Evolutionary conservation across 2,329 filamentous ascomycete genomes (phyloP).

Genomic region (Penicillium oxalicum): DNA sequence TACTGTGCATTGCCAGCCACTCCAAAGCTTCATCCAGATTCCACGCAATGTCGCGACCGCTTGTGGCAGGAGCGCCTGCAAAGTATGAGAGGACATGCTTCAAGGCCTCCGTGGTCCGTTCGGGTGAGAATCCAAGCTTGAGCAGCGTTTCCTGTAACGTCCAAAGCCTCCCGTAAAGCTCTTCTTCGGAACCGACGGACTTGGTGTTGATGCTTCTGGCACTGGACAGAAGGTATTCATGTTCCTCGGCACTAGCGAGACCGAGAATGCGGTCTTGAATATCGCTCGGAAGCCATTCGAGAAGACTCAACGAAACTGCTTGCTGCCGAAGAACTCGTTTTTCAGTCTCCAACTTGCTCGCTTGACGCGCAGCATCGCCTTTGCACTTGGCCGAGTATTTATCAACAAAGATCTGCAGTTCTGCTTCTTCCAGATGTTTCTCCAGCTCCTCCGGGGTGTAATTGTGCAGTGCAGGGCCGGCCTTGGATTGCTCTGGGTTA

Average conservation of each 20-base stretch:
- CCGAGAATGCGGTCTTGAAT: slow-evolving; percentile 71
- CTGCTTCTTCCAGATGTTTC: slow-evolving; percentile 79
- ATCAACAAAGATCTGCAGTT: slow-evolving; percentile 80
- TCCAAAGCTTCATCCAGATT: slow-evolving; percentile 82
- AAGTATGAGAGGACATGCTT: slow-evolving; percentile 62
- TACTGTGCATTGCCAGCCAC: slow-evolving; percentile 77
- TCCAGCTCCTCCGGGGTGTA: slow-evolving; percentile 86
- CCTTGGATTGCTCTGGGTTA: slow-evolving; percentile 11
- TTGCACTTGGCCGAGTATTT: slow-evolving; percentile 73
- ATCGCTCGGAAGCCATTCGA: slow-evolving; percentile 74
- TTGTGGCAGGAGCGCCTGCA: slow-evolving; percentile 50
- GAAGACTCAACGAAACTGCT: slow-evolving; percentile 65
- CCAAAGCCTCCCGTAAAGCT: slow-evolving; percentile 75
- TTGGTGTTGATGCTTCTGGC: slow-evolving; percentile 25
- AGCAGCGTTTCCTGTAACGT: slow-evolving; percentile 68
- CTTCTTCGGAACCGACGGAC: slow-evolving; percentile 60
- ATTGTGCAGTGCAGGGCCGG: slow-evolving; percentile 41
- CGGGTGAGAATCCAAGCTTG: slow-evolving; percentile 61
- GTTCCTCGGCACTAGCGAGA: slow-evolving; percentile 44
- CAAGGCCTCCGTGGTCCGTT: slow-evolving; percentile 59
- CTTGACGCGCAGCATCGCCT: slow-evolving; percentile 71
- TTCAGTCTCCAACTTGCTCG: slow-evolving; percentile 74
- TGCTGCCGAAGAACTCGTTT: slow-evolving; percentile 73
- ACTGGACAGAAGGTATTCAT: slow-evolving; percentile 31
- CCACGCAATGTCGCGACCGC: slow-evolving; percentile 65